These are phyloP conservation scores for Lentinula edodes DNA, from an alignment of 768 basidiomycete genomes.

Conservation along the genomic window DNA sequence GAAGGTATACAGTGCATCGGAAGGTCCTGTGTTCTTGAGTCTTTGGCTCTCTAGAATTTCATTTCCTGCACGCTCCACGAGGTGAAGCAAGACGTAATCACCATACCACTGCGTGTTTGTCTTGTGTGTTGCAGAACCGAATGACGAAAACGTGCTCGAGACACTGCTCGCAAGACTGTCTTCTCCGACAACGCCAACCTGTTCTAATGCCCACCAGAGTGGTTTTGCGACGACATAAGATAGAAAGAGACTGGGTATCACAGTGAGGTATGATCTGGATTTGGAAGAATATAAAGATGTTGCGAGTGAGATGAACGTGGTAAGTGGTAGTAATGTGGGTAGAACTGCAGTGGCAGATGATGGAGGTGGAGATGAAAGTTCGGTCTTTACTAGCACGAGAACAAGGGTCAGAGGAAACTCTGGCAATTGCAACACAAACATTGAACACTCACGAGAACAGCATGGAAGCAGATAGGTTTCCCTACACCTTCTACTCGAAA, in stretches of 20 bases:
- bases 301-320: slow-evolving; percentile 49
- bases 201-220: slow-evolving; percentile 83
- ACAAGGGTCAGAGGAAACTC: not conserved
- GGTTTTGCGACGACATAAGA: slow-evolving; percentile 72
- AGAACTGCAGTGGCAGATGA: slow-evolving; percentile 6
- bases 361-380: slow-evolving; percentile 38
- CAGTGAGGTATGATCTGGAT: slow-evolving; percentile 29
- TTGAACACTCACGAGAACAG: slow-evolving; percentile 61
- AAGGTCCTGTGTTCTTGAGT: slow-evolving; percentile 37
- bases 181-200: slow-evolving; percentile 67
- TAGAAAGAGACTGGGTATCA: slow-evolving; percentile 59
- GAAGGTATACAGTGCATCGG: slow-evolving; percentile 56
- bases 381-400: slow-evolving; percentile 41
- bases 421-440: not conserved
- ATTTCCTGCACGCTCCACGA: slow-evolving; percentile 65
- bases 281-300: slow-evolving; percentile 64
- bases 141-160: slow-evolving; percentile 21
- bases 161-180: slow-evolving; percentile 23
- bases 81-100: slow-evolving; percentile 62
- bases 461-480: slow-evolving; percentile 66
- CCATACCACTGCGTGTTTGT: slow-evolving; percentile 54
- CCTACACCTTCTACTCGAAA: slow-evolving; percentile 66
- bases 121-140: slow-evolving; percentile 18
- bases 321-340: slow-evolving; percentile 35
- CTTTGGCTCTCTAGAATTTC: slow-evolving; percentile 40